These are phyloP conservation scores for Periconia sp. DNA, from an alignment of 2,329 filamentous ascomycete species.

Conservation along the genomic window DNA sequence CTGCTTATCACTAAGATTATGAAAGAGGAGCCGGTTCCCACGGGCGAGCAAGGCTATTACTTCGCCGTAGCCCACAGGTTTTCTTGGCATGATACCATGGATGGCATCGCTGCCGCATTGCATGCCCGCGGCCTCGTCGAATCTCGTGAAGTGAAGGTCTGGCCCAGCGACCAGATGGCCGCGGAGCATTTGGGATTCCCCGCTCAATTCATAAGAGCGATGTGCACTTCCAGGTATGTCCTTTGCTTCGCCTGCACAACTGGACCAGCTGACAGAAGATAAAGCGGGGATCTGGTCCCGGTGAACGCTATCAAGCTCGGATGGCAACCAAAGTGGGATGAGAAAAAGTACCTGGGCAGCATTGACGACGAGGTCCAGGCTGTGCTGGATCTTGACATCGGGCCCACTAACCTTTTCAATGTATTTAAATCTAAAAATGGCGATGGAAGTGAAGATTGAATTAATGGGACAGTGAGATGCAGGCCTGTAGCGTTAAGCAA, in stretches of 20 bases:
- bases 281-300: conserved; percentile 18
- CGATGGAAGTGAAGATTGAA: too few species aligned
- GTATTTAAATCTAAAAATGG: too few species aligned
- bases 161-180: conserved; percentile 15
- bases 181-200: conserved; percentile 11
- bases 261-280: too few species aligned
- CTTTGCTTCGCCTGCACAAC: too few species aligned
- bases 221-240: conserved; percentile 11
- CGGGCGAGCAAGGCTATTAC: conserved; percentile 14
- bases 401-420: too few species aligned
- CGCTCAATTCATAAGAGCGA: conserved; percentile 5
- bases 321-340: conserved; percentile 21
- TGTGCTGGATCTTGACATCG: conserved; percentile 13
- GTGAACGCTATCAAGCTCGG: conserved; percentile 13
- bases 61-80: conserved; percentile 6
- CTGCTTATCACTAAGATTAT: conserved; percentile 11
- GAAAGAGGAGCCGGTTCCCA: conserved; percentile 2
- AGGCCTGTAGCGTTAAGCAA: too few species aligned
- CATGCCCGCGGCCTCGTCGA: conserved; percentile 13
- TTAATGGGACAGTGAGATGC: too few species aligned
- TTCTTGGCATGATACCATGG: conserved; percentile 7
- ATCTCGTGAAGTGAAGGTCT: conserved; percentile 5
- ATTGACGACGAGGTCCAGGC: conserved; percentile 17
- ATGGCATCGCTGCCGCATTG: conserved; percentile 8
- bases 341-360: conserved; percentile 12